Percentiles rank a stretch among this genome's conserved stretches.
Conservation (phyloP, 805 yeast genomes). For the Ogataea naganishii region DNA sequence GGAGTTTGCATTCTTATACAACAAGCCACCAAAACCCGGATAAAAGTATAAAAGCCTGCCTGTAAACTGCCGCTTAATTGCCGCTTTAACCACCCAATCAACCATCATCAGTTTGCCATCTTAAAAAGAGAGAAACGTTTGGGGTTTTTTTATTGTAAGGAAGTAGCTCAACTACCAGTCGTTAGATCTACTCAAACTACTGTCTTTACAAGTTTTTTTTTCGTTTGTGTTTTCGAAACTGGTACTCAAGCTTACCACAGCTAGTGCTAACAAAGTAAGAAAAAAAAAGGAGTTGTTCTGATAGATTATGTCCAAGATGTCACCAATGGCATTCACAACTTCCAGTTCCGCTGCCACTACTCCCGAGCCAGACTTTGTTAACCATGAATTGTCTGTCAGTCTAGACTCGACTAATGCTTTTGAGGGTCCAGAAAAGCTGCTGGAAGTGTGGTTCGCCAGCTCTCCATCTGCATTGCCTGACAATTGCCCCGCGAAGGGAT, state of each 20-base stretch:
- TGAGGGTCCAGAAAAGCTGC: constrained; percentile 93
- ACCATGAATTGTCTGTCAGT: constrained; percentile 68
- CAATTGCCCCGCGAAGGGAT: constrained; percentile 32
- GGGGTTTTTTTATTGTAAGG: constrained; percentile 21
- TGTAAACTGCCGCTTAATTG: neutral
- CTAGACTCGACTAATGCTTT: constrained; percentile 88
- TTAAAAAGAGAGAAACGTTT: constrained; percentile 9
- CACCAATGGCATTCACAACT: constrained; percentile 4
- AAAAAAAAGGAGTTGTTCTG: constrained; percentile 9
- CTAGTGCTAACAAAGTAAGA: constrained; percentile 9
- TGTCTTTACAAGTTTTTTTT: constrained; percentile 17
- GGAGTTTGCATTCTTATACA: constrained; percentile 22
- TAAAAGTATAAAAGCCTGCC: constrained; percentile 12
- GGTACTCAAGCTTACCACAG: constrained; percentile 1
- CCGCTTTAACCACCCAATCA: constrained; percentile 1
- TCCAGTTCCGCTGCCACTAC: neutral
- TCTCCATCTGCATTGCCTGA: constrained; percentile 29
- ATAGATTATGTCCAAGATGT: neutral
- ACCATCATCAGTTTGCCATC: constrained; percentile 1
- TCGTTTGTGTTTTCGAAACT: constrained; percentile 13
- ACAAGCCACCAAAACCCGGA: constrained; percentile 26
- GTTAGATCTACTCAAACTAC: neutral
- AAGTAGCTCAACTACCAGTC: neutral
- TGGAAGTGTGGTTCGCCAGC: constrained; percentile 83
- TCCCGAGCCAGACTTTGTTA: constrained; percentile 34